These are phyloP conservation scores for Rhododendron griersonianum DNA, from an alignment of 148 eudicot species.

Conservation along the genomic window DNA sequence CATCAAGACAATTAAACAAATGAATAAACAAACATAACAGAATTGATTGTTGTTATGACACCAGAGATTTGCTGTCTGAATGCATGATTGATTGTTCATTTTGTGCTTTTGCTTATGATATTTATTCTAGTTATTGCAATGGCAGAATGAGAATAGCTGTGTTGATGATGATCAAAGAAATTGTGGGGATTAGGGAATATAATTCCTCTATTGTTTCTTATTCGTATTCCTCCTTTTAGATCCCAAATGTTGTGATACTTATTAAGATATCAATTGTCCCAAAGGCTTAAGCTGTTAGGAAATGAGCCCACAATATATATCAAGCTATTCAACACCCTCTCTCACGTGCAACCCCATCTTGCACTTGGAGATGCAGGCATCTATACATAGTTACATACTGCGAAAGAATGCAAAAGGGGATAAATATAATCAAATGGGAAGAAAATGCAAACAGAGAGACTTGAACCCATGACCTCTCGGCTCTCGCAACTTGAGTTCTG, in stretches of 20 bases:
- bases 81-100: background rate
- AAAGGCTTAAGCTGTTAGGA: background rate
- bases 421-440: background rate
- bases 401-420: background rate
- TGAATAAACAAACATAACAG: background rate
- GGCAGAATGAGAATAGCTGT: conserved; percentile 8
- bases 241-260: background rate
- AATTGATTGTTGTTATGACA: background rate
- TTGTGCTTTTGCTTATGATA: background rate
- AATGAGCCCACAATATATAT: background rate
- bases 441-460: background rate
- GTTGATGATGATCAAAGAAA: background rate
- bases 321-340: background rate
- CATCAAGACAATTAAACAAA: background rate
- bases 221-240: background rate
- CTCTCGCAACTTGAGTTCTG: background rate
- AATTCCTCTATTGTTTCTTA: background rate
- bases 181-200: background rate
- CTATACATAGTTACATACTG: background rate
- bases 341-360: background rate
- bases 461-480: background rate
- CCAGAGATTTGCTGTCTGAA: background rate
- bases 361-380: background rate
- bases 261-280: background rate
- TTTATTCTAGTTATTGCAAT: background rate